Evolutionary conservation across 495 filamentous ascomycete genomes (phyloP), one percentile per base, ranked within the genome.

Genomic region (Thermochaetoides thermophila): DNA sequence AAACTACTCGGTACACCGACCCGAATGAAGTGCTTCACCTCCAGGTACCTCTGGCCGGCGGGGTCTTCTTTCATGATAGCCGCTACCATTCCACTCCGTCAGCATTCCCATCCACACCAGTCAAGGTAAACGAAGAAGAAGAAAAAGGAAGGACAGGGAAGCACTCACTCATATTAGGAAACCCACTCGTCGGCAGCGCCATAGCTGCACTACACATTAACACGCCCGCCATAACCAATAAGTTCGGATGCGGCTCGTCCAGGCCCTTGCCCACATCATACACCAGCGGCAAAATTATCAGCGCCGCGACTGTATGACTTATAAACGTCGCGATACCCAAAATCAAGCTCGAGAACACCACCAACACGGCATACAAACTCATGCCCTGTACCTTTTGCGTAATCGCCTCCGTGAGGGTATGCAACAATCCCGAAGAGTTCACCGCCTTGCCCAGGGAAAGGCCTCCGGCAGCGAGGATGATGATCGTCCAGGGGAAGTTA

Each of bases 401-500:
- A 49, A 99, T 94, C 5, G 50, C 52, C 7, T 57, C 55, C 7
- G 91, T 86, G 34, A 96, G 79, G 10, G 83, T 85, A 46, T 93
- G 79, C 33, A 99, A 67, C n/a, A 99, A 63, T 0, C 89, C 89
- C 0, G 85, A 94, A 7, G 78, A 84, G 31, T 82, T 87, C 44
- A 99, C 89, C 0, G 91, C 83, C 56, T 93, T 95, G 25, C 89
- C 89, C 1, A 99, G 76, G 4, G 85, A 80, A 8, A 99, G 61
- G 2, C 89, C 89, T 25, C 89, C 89, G 11, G 91, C 89, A 0
- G 89, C 89, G 13, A 99, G 76, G 46, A 99, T 95, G 61, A 99
- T 96, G 57, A 99, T 96, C 17, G 89, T 99, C 89, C 89, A 99
- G 20, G 95, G 78, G 59, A 99, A 99, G 50, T 99, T 99, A 64